These are phyloP conservation scores for Alternaria sp. DNA, from an alignment of 2,329 filamentous ascomycete genomes.

Conservation along the genomic window DNA sequence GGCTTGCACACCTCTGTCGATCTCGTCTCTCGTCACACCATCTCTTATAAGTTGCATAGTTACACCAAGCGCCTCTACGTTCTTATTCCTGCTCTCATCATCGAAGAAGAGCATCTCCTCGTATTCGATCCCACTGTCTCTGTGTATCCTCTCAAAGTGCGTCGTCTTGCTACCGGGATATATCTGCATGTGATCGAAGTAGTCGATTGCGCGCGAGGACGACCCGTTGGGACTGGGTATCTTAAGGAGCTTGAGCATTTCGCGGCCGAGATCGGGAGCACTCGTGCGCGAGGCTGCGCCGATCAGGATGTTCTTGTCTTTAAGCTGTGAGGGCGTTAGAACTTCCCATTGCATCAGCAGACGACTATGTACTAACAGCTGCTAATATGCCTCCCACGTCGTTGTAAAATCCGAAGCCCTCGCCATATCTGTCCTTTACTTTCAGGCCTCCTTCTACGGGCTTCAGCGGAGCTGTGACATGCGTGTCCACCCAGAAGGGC, in stretches of 20 bases:
- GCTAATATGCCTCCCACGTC: conserved; percentile 55
- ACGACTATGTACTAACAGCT: conserved; percentile 35
- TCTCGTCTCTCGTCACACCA: conserved; percentile 77
- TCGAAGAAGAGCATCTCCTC: conserved; percentile 96
- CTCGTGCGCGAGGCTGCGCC: conserved; percentile 83
- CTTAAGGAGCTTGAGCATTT: conserved; percentile 80
- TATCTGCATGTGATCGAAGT: conserved; percentile 68
- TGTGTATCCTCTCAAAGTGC: conserved; percentile 80
- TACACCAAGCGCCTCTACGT: conserved; percentile 82
- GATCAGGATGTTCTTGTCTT: conserved; percentile 63
- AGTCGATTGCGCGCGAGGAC: conserved; percentile 55
- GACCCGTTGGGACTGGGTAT: conserved; percentile 63
- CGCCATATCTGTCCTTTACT: conserved; percentile 62
- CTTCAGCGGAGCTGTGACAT: conserved; percentile 79
- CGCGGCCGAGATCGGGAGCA: conserved; percentile 79
- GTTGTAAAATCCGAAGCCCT: conserved; percentile 58
- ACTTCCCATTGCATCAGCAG: background rate
- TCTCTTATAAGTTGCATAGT: conserved; percentile 85
- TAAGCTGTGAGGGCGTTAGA: conserved; percentile 42
- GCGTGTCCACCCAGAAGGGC: conserved; percentile 98
- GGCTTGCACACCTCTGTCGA: conserved; percentile 79
- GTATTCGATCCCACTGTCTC: conserved; percentile 74
- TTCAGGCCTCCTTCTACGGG: conserved; percentile 53
- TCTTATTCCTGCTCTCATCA: conserved; percentile 85
- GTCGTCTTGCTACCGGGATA: conserved; percentile 82